phyloP scores from a whole-genome alignment of 306 rosid species.

The Vicia villosa region DNA sequence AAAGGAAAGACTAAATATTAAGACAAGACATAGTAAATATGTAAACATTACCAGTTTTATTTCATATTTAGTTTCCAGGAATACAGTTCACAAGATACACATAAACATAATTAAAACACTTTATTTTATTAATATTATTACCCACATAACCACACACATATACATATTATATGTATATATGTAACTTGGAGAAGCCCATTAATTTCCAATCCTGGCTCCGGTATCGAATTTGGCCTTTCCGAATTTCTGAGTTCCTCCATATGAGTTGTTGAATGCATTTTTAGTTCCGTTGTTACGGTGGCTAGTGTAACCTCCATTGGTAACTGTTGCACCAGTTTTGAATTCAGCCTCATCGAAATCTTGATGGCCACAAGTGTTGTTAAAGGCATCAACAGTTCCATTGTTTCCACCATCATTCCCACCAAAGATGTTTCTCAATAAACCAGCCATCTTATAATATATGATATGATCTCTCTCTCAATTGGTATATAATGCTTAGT shows the following conservation, averaged over 20 bases:
- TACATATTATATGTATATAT: not conserved
- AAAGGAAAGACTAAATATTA: too few relatives aligned
- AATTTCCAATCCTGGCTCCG: not conserved
- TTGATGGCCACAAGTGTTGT: not conserved
- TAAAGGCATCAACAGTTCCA: not conserved
- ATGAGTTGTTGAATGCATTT: constrained; percentile 21
- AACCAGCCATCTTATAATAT: not conserved
- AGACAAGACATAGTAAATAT: not conserved
- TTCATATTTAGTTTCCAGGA: not conserved
- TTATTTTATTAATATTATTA: not conserved
- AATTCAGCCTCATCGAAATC: not conserved
- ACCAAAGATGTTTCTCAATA: not conserved
- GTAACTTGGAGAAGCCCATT: not conserved
- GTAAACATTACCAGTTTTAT: not conserved
- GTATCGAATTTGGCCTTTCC: constrained; percentile 14
- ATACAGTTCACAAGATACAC: not conserved
- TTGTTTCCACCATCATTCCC: constrained; percentile 5
- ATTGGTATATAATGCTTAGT: not conserved
- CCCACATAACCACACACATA: not conserved
- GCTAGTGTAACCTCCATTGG: not conserved
- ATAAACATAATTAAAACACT: not conserved
- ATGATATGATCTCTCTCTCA: not conserved
- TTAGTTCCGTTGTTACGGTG: not conserved
- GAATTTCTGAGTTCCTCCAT: not conserved
- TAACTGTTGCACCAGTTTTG: not conserved